These are phyloP conservation scores for Zygoascus tannicola DNA, from an alignment of 805 yeast genomes.

Conservation along the genomic window DNA sequence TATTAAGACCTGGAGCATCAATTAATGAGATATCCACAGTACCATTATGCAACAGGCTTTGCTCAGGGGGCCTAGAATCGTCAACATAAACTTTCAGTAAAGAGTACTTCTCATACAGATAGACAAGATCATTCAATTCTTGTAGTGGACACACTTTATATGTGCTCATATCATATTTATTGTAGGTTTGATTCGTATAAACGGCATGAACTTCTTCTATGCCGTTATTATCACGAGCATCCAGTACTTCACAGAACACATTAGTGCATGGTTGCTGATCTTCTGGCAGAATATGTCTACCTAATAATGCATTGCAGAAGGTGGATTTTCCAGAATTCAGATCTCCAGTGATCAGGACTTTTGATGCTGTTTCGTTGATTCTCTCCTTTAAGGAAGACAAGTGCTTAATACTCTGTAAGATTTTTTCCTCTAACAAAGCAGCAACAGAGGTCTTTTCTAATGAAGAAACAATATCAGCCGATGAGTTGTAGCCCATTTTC, in stretches of 20 bases:
- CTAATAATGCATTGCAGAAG: conserved; percentile 80
- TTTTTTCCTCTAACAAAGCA: conserved; percentile 57
- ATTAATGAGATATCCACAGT: conserved; percentile 85
- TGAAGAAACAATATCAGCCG: conserved; percentile 37
- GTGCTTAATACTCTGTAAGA: conserved; percentile 57
- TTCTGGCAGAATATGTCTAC: conserved; percentile 74
- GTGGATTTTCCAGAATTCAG: conserved; percentile 94
- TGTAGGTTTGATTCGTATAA: conserved; percentile 38
- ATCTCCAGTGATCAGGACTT: conserved; percentile 94
- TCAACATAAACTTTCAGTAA: conserved; percentile 72
- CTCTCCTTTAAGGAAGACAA: conserved; percentile 65
- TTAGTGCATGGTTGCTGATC: conserved; percentile 98
- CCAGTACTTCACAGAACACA: conserved; percentile 90
- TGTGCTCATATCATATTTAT: conserved; percentile 51
- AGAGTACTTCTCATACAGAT: conserved; percentile 59
- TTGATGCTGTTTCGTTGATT: conserved; percentile 83
- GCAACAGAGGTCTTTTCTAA: conserved; percentile 65
- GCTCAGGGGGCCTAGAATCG: conserved; percentile 57
- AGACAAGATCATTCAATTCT: conserved; percentile 60
- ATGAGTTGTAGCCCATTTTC: conserved; percentile 33
- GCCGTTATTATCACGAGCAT: conserved; percentile 64
- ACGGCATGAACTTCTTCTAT: conserved; percentile 93
- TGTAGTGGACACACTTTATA: conserved; percentile 47
- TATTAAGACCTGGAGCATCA: conserved; percentile 94
- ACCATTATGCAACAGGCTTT: conserved; percentile 75